Evolutionary conservation across 2,329 filamentous ascomycete genomes (phyloP).

Genomic region (Tolypocladium endophyticum): DNA sequence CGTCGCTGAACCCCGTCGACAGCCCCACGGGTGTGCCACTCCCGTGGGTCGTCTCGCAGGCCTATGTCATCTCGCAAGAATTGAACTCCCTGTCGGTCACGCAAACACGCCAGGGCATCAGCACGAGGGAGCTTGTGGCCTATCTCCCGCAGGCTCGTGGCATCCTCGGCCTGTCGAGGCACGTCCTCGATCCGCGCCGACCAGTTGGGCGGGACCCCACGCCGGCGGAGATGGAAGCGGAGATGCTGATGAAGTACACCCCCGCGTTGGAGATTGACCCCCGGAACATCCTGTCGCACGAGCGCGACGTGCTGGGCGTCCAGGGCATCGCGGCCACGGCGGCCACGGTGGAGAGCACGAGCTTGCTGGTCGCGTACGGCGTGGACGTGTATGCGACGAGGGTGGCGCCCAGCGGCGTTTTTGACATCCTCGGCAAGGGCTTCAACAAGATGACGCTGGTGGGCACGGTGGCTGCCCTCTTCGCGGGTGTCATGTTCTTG

Average conservation of each 20-base stretch:
- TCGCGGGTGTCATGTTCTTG: constrained; percentile 64
- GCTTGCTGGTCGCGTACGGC: constrained; percentile 78
- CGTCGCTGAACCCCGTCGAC: constrained; percentile 59
- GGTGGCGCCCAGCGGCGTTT: constrained; percentile 76
- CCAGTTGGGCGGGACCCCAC: constrained; percentile 79
- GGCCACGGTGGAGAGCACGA: constrained; percentile 83
- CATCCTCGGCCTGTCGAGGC: constrained; percentile 69
- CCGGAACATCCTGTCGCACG: constrained; percentile 68
- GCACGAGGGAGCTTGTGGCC: constrained; percentile 69
- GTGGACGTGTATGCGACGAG: constrained; percentile 81
- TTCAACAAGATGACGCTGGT: constrained; percentile 87
- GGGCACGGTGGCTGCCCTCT: constrained; percentile 71
- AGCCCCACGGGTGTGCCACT: constrained; percentile 43
- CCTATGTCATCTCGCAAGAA: constrained; percentile 71
- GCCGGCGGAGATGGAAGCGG: constrained; percentile 61
- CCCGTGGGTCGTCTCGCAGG: constrained; percentile 69
- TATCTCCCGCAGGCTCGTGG: constrained; percentile 63
- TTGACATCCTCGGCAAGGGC: constrained; percentile 85
- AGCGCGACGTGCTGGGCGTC: constrained; percentile 70
- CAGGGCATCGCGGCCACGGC: constrained; percentile 63
- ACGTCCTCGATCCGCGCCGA: constrained; percentile 73
- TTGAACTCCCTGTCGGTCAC: constrained; percentile 74
- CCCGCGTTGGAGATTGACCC: constrained; percentile 78
- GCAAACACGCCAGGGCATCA: constrained; percentile 85
- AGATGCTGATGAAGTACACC: constrained; percentile 68